Percentiles rank a stretch among this genome's conserved stretches.
Evolutionary conservation across 495 filamentous ascomycete species (phyloP).

Genomic region (Talaromyces adpressus): DNA sequence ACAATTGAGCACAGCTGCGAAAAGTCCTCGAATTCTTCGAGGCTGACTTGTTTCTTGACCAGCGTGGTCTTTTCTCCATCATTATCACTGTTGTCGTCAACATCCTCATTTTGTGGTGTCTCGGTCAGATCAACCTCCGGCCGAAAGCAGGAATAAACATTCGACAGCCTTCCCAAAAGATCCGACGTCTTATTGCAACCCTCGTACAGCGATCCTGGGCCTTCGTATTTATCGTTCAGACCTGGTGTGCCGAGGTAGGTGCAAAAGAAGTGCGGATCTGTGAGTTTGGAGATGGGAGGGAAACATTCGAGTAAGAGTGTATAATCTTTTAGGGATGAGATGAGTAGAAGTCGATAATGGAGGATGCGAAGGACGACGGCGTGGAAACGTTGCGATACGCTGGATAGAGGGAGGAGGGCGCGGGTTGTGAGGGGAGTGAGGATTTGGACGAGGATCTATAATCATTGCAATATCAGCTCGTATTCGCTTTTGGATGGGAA

Average conservation of each 20-base stretch:
- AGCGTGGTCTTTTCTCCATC: not conserved
- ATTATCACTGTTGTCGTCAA: not conserved
- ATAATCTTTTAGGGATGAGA: constrained; percentile 50
- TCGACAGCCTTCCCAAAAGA: constrained; percentile 28
- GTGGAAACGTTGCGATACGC: constrained; percentile 60
- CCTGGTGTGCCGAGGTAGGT: constrained; percentile 55
- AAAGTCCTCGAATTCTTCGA: constrained; percentile 64
- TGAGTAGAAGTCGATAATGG: constrained; percentile 53
- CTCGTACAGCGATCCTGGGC: constrained; percentile 35
- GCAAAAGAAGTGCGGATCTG: constrained; percentile 62
- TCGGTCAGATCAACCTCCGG: constrained; percentile 46
- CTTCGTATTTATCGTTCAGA: constrained; percentile 30
- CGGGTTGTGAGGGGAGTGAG: constrained; percentile 53
- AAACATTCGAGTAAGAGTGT: constrained; percentile 71
- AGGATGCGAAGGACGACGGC: constrained; percentile 61
- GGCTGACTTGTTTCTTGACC: constrained; percentile 47
- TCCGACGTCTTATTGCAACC: constrained; percentile 17
- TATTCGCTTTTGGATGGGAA: no score
- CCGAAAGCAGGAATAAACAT: constrained; percentile 53
- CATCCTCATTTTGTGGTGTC: not conserved
- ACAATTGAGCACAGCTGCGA: constrained; percentile 62
- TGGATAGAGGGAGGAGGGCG: constrained; percentile 51
- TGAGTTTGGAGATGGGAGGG: constrained; percentile 61
- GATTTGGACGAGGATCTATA: constrained; percentile 60
- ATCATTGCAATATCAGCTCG: no score